A percentile compares a stretch with the other conserved stretches of the same genome.
These are phyloP conservation scores for Terana coerulea DNA, from an alignment of 768 basidiomycete genomes.

Conservation along the genomic window DNA sequence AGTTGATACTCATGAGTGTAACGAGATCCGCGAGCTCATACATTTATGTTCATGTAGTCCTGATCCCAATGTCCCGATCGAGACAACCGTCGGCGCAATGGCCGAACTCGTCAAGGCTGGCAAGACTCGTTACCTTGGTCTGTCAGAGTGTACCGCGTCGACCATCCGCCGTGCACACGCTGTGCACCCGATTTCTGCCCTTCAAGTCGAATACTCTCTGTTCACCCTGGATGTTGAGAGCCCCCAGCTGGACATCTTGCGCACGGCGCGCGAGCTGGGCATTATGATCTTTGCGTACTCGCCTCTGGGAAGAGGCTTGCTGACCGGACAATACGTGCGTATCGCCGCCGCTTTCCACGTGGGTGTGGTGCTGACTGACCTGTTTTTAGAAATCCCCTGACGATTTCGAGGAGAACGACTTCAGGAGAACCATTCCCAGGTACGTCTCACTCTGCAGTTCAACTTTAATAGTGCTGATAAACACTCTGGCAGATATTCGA, in stretches of 20 bases:
- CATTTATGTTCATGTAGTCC: slow-evolving; percentile 3
- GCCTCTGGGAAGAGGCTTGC: slow-evolving; percentile 32
- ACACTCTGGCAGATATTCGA: slow-evolving; percentile 17
- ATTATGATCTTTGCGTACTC: slow-evolving; percentile 30
- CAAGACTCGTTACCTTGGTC: slow-evolving; percentile 33
- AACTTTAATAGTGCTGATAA: too few relatives aligned
- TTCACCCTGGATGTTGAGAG: slow-evolving; percentile 28
- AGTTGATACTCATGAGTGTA: not conserved
- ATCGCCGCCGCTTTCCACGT: not conserved
- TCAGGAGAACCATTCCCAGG: slow-evolving; percentile 19
- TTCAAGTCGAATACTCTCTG: slow-evolving; percentile 30
- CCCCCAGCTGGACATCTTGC: slow-evolving; percentile 18
- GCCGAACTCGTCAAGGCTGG: slow-evolving; percentile 26
- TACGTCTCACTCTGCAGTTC: too few relatives aligned
- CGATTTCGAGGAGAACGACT: slow-evolving; percentile 27
- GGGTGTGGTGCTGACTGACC: not conserved
- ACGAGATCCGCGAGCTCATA: not conserved
- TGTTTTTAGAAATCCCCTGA: slow-evolving; percentile 22
- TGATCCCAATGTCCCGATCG: slow-evolving; percentile 19
- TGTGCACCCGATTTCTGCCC: slow-evolving; percentile 28
- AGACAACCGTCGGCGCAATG: slow-evolving; percentile 20
- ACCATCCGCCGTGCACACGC: slow-evolving; percentile 30
- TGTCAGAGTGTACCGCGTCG: slow-evolving; percentile 31
- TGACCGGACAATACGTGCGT: slow-evolving; percentile 27
- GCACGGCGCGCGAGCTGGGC: slow-evolving; percentile 29